These are phyloP conservation scores for Bimuria novae-zelandiae DNA, from an alignment of 2,329 filamentous ascomycete species.

Conservation along the genomic window DNA sequence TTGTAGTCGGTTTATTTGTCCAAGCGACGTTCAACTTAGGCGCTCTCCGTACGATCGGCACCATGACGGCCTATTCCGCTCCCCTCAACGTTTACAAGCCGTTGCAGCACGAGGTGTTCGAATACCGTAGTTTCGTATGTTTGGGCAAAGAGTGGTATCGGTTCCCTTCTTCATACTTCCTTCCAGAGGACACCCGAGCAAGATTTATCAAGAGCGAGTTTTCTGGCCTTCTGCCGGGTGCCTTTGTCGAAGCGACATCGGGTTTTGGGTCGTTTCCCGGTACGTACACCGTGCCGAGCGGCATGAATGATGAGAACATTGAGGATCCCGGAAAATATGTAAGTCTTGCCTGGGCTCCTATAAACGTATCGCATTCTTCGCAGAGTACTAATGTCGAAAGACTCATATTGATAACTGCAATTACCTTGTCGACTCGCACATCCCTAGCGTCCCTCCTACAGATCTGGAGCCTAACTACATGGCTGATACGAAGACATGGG, in stretches of 20 bases:
- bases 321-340: slow-evolving; percentile 89
- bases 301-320: slow-evolving; percentile 90
- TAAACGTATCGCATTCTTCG: not conserved
- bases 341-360: slow-evolving; percentile 34
- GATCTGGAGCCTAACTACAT: slow-evolving; percentile 80
- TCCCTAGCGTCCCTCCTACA: slow-evolving; percentile 64
- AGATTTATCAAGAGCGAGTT: slow-evolving; percentile 95
- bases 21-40: slow-evolving; percentile 69
- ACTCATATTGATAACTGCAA: slow-evolving; percentile 73
- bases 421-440: slow-evolving; percentile 87
- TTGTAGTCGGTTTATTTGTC: slow-evolving; percentile 62
- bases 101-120: slow-evolving; percentile 61
- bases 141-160: slow-evolving; percentile 98
- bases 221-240: slow-evolving; percentile 82
- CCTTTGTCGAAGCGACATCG: slow-evolving; percentile 76
- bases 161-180: slow-evolving; percentile 89
- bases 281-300: slow-evolving; percentile 79
- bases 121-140: slow-evolving; percentile 73
- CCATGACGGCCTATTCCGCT: slow-evolving; percentile 81
- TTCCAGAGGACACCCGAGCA: slow-evolving; percentile 79
- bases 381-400: slow-evolving; percentile 41
- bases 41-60: slow-evolving; percentile 72
- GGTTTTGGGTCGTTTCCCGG: slow-evolving; percentile 77
- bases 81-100: slow-evolving; percentile 73
- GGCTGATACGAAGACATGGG: slow-evolving; percentile 75